Evolutionary conservation across 495 filamentous ascomycete species (phyloP).

Genomic region (Penicillium subrubescens): DNA sequence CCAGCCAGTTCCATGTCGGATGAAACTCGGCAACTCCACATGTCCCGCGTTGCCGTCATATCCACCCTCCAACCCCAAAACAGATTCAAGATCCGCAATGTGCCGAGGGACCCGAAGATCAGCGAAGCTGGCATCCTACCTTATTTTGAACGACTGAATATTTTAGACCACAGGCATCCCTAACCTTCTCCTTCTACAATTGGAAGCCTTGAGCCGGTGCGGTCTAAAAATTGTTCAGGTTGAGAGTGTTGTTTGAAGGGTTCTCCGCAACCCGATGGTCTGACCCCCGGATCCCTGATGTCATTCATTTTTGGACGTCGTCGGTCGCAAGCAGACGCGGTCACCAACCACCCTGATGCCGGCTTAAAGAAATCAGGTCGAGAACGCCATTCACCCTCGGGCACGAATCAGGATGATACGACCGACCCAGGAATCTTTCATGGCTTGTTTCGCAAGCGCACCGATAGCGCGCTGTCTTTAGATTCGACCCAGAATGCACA

Average conservation of each 20-base stretch:
- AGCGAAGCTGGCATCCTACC: slow-evolving; percentile 4
- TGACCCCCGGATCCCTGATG: slow-evolving; percentile 11
- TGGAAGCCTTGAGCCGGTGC: background rate
- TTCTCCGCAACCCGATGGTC: background rate
- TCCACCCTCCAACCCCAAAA: background rate
- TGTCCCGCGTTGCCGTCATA: slow-evolving; percentile 16
- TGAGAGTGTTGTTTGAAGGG: background rate
- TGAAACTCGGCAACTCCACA: slow-evolving; percentile 15
- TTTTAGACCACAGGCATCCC: background rate
- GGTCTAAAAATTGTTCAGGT: background rate
- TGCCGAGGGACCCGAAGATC: slow-evolving; percentile 23
- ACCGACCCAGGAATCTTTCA: slow-evolving; percentile 24
- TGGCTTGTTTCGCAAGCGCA: slow-evolving; percentile 32
- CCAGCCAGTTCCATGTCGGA: slow-evolving; percentile 3
- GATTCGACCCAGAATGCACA: background rate
- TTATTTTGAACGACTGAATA: slow-evolving; percentile 7
- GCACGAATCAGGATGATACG: slow-evolving; percentile 4
- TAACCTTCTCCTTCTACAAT: background rate
- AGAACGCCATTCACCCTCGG: slow-evolving; percentile 8
- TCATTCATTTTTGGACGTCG: slow-evolving; percentile 27
- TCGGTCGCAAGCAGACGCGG: slow-evolving; percentile 25
- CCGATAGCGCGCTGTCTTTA: slow-evolving; percentile 9
- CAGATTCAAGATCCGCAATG: slow-evolving; percentile 15
- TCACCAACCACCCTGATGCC: slow-evolving; percentile 6
- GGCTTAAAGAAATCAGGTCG: background rate